Evolutionary conservation across 345 rosid species (phyloP).

Genomic region (Sisymbrium altissimum): DNA sequence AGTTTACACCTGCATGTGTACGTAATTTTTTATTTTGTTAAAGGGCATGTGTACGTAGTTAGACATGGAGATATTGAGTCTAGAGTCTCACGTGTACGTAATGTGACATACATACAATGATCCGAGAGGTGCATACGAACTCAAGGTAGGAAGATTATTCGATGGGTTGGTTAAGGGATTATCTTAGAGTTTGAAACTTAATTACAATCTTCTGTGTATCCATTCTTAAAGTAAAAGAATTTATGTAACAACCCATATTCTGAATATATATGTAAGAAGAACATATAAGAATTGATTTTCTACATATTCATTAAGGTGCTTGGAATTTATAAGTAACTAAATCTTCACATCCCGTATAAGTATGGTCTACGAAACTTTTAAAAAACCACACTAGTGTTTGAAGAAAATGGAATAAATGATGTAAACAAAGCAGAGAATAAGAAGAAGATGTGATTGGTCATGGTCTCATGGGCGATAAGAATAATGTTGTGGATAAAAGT

Average conservation of each 20-base stretch:
- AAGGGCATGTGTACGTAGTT: background rate
- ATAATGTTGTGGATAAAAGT: conserved; percentile 30
- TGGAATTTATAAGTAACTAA: background rate
- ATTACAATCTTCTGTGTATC: background rate
- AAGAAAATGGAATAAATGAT: conserved; percentile 14
- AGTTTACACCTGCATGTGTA: background rate
- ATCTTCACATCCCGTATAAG: background rate
- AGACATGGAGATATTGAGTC: background rate
- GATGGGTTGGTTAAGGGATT: background rate
- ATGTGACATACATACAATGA: background rate
- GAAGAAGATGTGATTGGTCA: conserved; percentile 29
- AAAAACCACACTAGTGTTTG: background rate
- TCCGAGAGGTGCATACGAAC: background rate
- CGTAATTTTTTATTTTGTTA: background rate
- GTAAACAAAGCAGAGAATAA: conserved; percentile 1
- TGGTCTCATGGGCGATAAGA: conserved; percentile 24
- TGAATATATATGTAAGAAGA: background rate
- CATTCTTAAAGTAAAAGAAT: background rate
- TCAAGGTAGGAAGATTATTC: background rate
- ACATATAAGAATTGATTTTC: background rate
- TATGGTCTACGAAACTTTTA: background rate
- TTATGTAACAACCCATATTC: background rate
- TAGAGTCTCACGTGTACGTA: background rate
- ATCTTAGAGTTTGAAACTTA: background rate
- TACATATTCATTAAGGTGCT: background rate